Conservation (phyloP, 2,329 filamentous ascomycete species). For the Shiraia sp. region DNA sequence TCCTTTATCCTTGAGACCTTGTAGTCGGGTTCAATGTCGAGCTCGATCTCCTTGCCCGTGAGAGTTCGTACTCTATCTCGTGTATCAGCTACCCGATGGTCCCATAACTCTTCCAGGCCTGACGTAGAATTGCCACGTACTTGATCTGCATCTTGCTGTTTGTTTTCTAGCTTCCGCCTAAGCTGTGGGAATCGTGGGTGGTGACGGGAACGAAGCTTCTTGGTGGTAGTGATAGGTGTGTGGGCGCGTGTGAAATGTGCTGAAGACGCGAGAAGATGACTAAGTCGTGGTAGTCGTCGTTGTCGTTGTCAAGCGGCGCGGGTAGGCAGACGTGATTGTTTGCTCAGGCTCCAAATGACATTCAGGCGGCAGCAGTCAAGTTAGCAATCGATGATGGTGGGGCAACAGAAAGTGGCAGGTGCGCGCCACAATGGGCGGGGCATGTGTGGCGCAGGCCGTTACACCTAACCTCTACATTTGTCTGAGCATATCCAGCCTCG, state of each 20-base stretch:
- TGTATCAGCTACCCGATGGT: slow-evolving; percentile 9
- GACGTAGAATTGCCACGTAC: slow-evolving; percentile 17
- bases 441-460: slow-evolving; percentile 5
- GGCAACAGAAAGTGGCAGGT: slow-evolving; percentile 10
- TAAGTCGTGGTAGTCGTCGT: not conserved
- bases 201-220: not conserved
- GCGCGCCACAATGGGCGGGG: slow-evolving; percentile 12
- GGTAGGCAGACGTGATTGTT: slow-evolving; percentile 9
- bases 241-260: not conserved
- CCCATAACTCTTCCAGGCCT: not conserved
- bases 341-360: slow-evolving; percentile 16
- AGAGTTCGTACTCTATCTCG: slow-evolving; percentile 85
- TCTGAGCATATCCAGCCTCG: too few relatives aligned
- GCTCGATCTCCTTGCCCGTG: slow-evolving; percentile 97
- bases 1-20: slow-evolving; percentile 98
- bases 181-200: not conserved
- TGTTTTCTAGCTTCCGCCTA: not conserved
- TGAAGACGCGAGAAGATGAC: not conserved
- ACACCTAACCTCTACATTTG: not conserved
- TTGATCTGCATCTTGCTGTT: slow-evolving; percentile 42
- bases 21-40: slow-evolving; percentile 93
- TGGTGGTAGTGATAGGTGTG: not conserved
- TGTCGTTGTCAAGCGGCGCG: slow-evolving; percentile 1
- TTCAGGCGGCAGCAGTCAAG: slow-evolving; percentile 5
- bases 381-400: slow-evolving; percentile 13